Base-by-base conservation (phyloP, 2,329 filamentous ascomycete species). In the Cladosporium sp. region DNA sequence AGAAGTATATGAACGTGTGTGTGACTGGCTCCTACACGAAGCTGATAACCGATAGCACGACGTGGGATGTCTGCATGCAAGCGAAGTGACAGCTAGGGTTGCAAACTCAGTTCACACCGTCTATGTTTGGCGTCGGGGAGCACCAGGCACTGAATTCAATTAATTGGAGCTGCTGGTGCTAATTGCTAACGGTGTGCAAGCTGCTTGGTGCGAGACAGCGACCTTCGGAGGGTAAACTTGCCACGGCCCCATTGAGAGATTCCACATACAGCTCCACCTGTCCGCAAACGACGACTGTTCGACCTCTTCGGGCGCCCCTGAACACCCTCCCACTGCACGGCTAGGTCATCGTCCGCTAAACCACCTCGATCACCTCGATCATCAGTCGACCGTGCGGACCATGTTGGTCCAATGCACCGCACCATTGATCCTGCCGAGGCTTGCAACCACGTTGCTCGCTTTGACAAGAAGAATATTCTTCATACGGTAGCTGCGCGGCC, bases 401-500 rank as follows among this genome's bases (percentile, higher is more conserved):
- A 13, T 21, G n/a, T 21, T 11, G n/a, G 39, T 46, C n/a, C 39
- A 21, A 10, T 46, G 39, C n/a, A 46, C n/a, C 4, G n/a, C 39
- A 46, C 39, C 39, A 46, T 2, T 2, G n/a, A 54, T 54, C 51
- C 51, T 54, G 51, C 51, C 51, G 51, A 28, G 26, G 25, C 18
- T 30, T 30, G 25, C 51, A 54, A 32, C 26, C 51, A 54, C 28
- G 25, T 54, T 21, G 51, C 51, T n/a, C 26, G 51, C 30, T 30
- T 54, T 21, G 26, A 46, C 39, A 23, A 23, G n/a, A 32, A 32
- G 25, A 58, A 25, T n/a, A 43, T 28, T 53, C 46, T 53, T 34
- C 58, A 53, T 51, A 21, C 39, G 21, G 39, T 46, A 48, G 58
- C 43, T 53, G 58, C 46, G 36, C 58, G 58, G 58, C 18, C n/a